These are phyloP conservation scores for Yarrowia divulgata DNA, from an alignment of 805 yeast species.

Conservation along the genomic window DNA sequence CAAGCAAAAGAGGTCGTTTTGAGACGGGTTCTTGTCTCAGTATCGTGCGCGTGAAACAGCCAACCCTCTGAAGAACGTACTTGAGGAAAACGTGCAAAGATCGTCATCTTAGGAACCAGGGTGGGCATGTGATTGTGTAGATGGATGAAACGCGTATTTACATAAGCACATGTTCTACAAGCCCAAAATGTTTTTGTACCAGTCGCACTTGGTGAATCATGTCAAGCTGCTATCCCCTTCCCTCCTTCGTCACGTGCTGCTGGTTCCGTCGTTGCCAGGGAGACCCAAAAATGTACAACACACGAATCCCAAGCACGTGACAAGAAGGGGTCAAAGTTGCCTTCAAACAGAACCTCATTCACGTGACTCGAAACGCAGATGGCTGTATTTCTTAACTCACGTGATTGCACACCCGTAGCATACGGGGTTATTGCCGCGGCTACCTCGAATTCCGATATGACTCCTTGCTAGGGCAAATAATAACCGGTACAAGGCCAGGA, in stretches of 20 bases:
- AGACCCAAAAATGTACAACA: not conserved
- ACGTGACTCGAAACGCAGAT: not conserved
- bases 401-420: not conserved
- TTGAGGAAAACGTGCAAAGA: constrained; percentile 1
- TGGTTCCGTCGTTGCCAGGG: not conserved
- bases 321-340: not conserved
- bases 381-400: not conserved
- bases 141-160: too few species aligned
- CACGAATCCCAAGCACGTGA: not conserved
- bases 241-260: too few species aligned
- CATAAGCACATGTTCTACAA: too few species aligned
- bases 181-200: too few species aligned
- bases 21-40: not conserved
- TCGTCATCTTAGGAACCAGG: not conserved
- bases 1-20: not conserved
- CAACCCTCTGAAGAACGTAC: not conserved
- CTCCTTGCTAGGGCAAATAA: not conserved
- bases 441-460: not conserved
- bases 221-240: too few species aligned
- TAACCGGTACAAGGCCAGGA: too few species aligned
- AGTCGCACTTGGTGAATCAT: too few species aligned
- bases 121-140: not conserved
- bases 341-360: not conserved
- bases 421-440: not conserved
- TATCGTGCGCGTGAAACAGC: not conserved